A percentile compares a stretch with the other conserved stretches of the same genome.
Conservation (phyloP, 2,329 filamentous ascomycete species). For the Pseudogymnoascus sp. region DNA sequence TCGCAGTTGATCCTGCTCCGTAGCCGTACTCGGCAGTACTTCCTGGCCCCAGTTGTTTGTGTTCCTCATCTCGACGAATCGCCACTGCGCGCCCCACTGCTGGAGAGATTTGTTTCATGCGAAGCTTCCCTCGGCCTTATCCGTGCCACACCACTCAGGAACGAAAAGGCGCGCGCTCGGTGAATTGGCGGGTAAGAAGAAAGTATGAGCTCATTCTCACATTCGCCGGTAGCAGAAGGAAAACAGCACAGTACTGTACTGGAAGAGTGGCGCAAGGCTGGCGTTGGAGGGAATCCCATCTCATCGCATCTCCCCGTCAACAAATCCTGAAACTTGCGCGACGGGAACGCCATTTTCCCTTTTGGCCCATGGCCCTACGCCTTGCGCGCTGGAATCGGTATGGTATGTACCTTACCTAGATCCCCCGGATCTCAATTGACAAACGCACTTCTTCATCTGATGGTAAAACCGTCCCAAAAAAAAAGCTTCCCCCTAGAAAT, state of each 20-base stretch:
- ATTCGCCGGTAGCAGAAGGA: background rate
- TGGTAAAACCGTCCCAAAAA: background rate
- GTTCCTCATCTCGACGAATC: background rate
- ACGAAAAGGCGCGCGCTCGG: background rate
- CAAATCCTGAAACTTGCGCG: background rate
- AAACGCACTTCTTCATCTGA: background rate
- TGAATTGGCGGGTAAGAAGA: background rate
- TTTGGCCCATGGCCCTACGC: background rate
- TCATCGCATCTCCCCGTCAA: background rate
- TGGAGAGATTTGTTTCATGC: slow-evolving; percentile 4
- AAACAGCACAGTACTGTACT: background rate
- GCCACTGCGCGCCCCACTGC: background rate
- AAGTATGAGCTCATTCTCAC: background rate
- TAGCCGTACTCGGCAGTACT: background rate
- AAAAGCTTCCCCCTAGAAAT: background rate
- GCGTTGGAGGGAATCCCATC: background rate
- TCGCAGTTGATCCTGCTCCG: background rate
- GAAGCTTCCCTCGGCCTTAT: slow-evolving; percentile 6
- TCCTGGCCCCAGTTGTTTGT: background rate
- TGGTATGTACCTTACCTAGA: background rate
- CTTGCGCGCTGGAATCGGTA: background rate
- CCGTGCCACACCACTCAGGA: background rate
- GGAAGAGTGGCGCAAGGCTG: background rate
- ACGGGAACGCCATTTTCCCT: background rate
- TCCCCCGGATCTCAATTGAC: background rate